Conservation (phyloP, 768 basidiomycete genomes). For the Russula lepida region DNA sequence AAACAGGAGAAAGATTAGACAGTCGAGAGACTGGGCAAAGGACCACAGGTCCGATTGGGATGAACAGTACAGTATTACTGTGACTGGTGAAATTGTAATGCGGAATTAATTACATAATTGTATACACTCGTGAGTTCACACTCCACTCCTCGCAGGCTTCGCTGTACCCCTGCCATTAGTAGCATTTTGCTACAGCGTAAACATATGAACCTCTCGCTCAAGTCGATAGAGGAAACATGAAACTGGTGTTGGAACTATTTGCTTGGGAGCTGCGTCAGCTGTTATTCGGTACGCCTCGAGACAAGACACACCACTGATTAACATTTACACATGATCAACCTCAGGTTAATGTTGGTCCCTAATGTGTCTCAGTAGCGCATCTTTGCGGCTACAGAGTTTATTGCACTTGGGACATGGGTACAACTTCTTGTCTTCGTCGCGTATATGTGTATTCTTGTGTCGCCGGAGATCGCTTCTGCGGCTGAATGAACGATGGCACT, state of each 20-base stretch:
- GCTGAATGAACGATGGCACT: background rate
- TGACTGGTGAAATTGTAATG: too few relatives aligned
- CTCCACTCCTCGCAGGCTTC: too few relatives aligned
- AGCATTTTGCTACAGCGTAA: background rate
- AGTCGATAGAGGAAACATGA: too few relatives aligned
- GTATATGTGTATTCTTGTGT: slow-evolving; percentile 1
- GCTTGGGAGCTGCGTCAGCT: background rate
- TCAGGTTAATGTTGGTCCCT: background rate
- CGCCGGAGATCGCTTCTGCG: slow-evolving; percentile 10
- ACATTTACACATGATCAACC: too few relatives aligned
- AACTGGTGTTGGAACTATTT: background rate
- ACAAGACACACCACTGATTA: background rate
- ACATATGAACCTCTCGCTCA: background rate
- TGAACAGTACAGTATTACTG: too few relatives aligned
- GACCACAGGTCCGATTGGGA: too few relatives aligned
- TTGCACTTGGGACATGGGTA: background rate
- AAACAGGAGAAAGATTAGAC: too few relatives aligned
- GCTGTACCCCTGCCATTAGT: background rate
- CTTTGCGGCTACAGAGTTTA: slow-evolving; percentile 1
- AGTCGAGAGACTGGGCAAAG: too few relatives aligned
- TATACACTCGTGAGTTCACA: too few relatives aligned
- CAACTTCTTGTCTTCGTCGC: background rate
- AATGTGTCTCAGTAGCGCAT: slow-evolving; percentile 7
- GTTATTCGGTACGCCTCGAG: background rate
- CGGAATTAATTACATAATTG: too few relatives aligned